These are phyloP conservation scores for Rhodotorula sp. DNA, from an alignment of 1,284 basidiomycete genomes.

Conservation along the genomic window DNA sequence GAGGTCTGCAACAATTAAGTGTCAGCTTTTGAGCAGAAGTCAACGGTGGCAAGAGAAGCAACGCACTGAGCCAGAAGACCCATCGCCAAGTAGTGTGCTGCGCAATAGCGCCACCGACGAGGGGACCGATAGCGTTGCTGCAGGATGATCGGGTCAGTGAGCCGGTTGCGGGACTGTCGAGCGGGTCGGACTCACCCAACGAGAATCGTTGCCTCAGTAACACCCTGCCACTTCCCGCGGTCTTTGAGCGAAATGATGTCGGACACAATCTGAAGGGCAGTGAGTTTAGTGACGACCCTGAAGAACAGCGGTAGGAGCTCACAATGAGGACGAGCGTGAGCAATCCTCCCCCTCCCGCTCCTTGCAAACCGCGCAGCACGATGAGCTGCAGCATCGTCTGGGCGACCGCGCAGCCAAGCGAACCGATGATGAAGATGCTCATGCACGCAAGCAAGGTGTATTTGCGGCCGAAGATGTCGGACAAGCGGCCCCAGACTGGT, in stretches of 20 bases:
- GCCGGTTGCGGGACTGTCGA: slow-evolving; percentile 26
- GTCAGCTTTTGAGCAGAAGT: slow-evolving; percentile 9
- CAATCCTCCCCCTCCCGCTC: slow-evolving; percentile 68
- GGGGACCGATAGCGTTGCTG: slow-evolving; percentile 51
- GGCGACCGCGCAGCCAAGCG: slow-evolving; percentile 60
- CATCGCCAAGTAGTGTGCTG: slow-evolving; percentile 64
- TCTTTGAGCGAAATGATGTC: slow-evolving; percentile 66
- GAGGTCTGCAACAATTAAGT: slow-evolving; percentile 2
- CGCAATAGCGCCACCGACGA: slow-evolving; percentile 53
- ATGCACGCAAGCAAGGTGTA: slow-evolving; percentile 57
- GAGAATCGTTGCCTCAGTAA: background rate
- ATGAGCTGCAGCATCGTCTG: slow-evolving; percentile 69
- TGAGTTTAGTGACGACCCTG: background rate
- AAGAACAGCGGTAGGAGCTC: background rate
- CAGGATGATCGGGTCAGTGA: slow-evolving; percentile 46
- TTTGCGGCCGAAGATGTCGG: slow-evolving; percentile 75
- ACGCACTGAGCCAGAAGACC: slow-evolving; percentile 28
- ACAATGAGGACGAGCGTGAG: slow-evolving; percentile 65
- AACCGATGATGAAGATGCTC: slow-evolving; percentile 58
- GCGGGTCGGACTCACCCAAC: background rate
- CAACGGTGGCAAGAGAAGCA: background rate
- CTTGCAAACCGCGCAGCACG: slow-evolving; percentile 66
- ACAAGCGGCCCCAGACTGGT: slow-evolving; percentile 65
- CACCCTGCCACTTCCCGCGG: slow-evolving; percentile 54
- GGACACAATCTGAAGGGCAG: slow-evolving; percentile 54